Conservation (phyloP, 805 yeast species). For the Starmerella geochares region DNA sequence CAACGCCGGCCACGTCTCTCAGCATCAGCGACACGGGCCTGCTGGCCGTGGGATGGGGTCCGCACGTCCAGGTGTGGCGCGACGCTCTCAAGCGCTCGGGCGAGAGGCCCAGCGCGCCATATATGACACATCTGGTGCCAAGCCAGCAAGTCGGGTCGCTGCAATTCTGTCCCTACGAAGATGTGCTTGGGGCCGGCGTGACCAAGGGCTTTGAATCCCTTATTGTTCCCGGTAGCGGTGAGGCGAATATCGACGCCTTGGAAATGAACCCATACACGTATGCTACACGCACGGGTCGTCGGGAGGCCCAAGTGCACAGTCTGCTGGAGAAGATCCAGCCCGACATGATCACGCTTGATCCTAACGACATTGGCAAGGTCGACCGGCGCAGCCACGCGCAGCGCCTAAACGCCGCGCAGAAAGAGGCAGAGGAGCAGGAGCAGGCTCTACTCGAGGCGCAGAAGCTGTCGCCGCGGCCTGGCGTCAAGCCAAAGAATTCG, state of each 20-base stretch:
- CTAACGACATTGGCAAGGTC: constrained; percentile 73
- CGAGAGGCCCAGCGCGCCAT: constrained; percentile 66
- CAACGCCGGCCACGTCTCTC: constrained; percentile 74
- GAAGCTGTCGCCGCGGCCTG: constrained; percentile 53
- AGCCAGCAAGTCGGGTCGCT: constrained; percentile 60
- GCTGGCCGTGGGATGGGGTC: constrained; percentile 87
- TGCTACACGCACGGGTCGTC: constrained; percentile 87
- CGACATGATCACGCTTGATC: constrained; percentile 87
- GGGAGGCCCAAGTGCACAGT: constrained; percentile 78
- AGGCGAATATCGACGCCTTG: constrained; percentile 90
- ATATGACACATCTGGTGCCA: constrained; percentile 81
- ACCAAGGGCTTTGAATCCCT: constrained; percentile 67
- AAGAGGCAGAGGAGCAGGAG: constrained; percentile 35
- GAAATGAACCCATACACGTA: constrained; percentile 88
- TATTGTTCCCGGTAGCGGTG: constrained; percentile 94
- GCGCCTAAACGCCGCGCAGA: constrained; percentile 47
- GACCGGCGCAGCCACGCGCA: constrained; percentile 55
- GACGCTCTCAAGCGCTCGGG: constrained; percentile 47
- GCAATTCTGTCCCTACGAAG: constrained; percentile 87
- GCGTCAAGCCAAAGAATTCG: constrained; percentile 70
- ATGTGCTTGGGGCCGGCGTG: constrained; percentile 86
- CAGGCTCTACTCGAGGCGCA: constrained; percentile 41
- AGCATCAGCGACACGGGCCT: constrained; percentile 82
- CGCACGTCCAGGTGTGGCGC: constrained; percentile 91
- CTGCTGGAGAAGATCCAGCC: constrained; percentile 81